A percentile compares a stretch with the other conserved stretches of the same genome.
phyloP scores from a whole-genome alignment of 805 yeast species.

The Cyberlindnera subsufficiens region DNA sequence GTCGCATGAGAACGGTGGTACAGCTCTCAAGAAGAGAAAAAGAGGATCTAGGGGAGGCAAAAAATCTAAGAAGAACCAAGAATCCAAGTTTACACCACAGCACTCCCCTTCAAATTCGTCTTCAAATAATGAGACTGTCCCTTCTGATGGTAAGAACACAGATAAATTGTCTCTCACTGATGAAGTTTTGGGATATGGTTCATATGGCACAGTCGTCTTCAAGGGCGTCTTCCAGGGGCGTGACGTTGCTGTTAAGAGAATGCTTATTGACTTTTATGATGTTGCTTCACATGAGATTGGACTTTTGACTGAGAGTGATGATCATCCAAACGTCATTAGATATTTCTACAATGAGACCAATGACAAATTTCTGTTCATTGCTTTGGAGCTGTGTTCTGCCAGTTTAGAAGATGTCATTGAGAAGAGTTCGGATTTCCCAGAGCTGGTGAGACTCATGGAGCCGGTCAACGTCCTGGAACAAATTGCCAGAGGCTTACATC shows the following conservation, averaged over 20 bases:
- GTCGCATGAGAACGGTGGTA: constrained; percentile 16
- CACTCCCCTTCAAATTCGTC: constrained; percentile 1
- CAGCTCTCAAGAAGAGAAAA: constrained; percentile 54
- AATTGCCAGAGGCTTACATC: constrained; percentile 77
- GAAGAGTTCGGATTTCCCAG: constrained; percentile 31
- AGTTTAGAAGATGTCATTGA: constrained; percentile 84
- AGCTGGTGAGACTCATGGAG: constrained; percentile 36
- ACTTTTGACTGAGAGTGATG: constrained; percentile 87
- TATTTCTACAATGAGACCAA: constrained; percentile 91
- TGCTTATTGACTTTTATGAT: constrained; percentile 90
- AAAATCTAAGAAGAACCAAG: constrained; percentile 34
- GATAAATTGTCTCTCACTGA: constrained; percentile 54
- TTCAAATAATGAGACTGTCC: constrained; percentile 26
- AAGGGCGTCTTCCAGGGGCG: constrained; percentile 86
- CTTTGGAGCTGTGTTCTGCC: constrained; percentile 85
- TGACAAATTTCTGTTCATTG: constrained; percentile 85
- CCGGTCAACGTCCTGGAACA: constrained; percentile 60
- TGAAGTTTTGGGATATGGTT: constrained; percentile 85
- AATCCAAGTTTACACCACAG: constrained; percentile 3
- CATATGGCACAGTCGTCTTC: constrained; percentile 93
- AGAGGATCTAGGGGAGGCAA: constrained; percentile 86
- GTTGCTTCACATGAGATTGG: constrained; percentile 90
- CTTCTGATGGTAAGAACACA: neutral
- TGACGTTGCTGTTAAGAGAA: constrained; percentile 93
- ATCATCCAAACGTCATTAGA: constrained; percentile 90